Evolutionary conservation across 176 grass and related monocot species (phyloP), one percentile per base, ranked within the genome.

Genomic region (Pontederia crassipes): DNA sequence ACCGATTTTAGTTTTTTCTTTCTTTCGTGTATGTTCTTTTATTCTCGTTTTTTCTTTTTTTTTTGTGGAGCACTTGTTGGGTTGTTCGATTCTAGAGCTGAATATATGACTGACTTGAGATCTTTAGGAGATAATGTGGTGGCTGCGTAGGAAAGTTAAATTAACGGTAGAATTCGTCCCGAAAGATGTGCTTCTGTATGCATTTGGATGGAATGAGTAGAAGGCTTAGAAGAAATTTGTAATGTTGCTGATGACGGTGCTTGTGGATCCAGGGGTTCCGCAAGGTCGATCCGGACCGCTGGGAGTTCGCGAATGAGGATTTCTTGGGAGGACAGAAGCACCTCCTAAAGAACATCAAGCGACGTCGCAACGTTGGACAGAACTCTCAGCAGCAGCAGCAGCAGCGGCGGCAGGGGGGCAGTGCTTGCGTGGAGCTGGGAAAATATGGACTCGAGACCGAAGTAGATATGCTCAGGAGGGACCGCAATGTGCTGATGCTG

Each of bases 401-500:
- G 49, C 64, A 66, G 8, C 47, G 29, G 8, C 1, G 8, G 9
- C 18, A 17, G 18, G 45, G 46, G 1, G 46, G 16, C 9, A 9
- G 6, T 13, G 48, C 64, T 10, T 53, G 49, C 8, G 26, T 53
- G 12, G 18, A 66, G n/a, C 0, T 53, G 8, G 64, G 64, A 1
- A 66, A 26, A 12, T 66, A 52, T 14, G 64, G 64, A 49, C 26
- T 66, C n/a, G 67, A 70, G 17, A 48, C 54, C 4, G 67, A 72
- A 49, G 69, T 24, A 20, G 57, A 61, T 12, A 27, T 20, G 27
- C 57, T 72, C 27, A 24, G 18, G n/a, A 28, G 69, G 12, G 69
- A 72, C 47, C 69, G 69, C 48, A 50, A 18, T 26, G 56, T 52
- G 45, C 69, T 72, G 45, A 49, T 72, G 57, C 57, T 61, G 26